Conservation (phyloP, 1,284 basidiomycete species). For the Singerocomus rubriflavus region DNA sequence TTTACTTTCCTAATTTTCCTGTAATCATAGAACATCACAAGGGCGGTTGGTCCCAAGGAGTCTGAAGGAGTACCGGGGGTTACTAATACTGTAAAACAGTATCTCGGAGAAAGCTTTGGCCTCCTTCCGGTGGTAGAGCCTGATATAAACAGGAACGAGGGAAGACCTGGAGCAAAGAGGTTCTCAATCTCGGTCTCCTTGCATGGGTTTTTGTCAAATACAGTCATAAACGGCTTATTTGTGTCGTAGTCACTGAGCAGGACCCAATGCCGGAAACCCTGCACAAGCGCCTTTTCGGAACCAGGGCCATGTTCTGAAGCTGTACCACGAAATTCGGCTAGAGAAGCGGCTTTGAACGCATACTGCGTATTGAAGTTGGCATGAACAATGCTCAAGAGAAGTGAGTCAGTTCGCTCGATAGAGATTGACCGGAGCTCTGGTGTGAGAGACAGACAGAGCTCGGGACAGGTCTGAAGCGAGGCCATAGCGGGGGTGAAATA, state of each 20-base stretch:
- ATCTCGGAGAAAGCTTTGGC: conserved; percentile 5
- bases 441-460: not conserved
- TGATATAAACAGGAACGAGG: conserved; percentile 2
- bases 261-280: conserved; percentile 5
- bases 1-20: conserved; percentile 3
- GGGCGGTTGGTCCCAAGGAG: not conserved
- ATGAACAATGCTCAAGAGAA: conserved; percentile 5
- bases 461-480: no score
- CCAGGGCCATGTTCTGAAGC: not conserved
- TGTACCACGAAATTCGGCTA: conserved; percentile 3
- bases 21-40: not conserved
- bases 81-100: not conserved
- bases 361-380: conserved; percentile 6
- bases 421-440: not conserved
- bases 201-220: conserved; percentile 10
- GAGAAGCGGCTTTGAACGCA: not conserved
- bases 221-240: conserved; percentile 11
- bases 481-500: not conserved
- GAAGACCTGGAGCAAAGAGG: conserved; percentile 17
- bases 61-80: no score
- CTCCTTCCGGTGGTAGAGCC: conserved; percentile 13
- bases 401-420: not conserved
- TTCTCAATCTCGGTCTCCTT: conserved; percentile 11
- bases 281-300: not conserved
- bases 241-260: conserved; percentile 11